Evolutionary conservation across 148 eudicot species (phyloP).

Genomic region (Diospyros lotus): DNA sequence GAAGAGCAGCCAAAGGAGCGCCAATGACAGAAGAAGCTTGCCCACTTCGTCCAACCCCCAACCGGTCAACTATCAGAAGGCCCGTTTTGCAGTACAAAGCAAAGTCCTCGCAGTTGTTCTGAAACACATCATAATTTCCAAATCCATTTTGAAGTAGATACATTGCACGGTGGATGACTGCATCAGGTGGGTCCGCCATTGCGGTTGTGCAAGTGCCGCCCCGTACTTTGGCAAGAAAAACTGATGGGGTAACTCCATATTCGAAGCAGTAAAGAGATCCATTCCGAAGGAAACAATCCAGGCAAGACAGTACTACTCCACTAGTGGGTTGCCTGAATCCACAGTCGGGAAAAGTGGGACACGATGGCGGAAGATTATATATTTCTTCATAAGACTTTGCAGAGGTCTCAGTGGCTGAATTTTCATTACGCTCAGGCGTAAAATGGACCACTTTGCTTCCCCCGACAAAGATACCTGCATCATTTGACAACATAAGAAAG

Average conservation of each 20-base stretch:
- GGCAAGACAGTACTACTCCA: conserved; percentile 20
- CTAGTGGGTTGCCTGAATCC: too few species aligned
- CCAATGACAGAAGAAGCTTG: conserved; percentile 90
- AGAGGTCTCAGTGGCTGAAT: too few species aligned
- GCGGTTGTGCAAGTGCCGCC: conserved; percentile 30
- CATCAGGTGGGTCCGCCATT: conserved; percentile 10
- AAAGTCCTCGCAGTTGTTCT: conserved; percentile 27
- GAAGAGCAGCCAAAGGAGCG: conserved; percentile 89
- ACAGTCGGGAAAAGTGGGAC: too few species aligned
- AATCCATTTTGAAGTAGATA: conserved; percentile 22
- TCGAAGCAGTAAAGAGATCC: conserved; percentile 18
- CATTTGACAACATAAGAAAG: too few species aligned
- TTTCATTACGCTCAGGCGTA: too few species aligned
- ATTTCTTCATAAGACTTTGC: too few species aligned
- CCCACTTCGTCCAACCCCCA: conserved; percentile 87
- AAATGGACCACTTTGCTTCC: too few species aligned
- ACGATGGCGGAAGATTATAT: too few species aligned
- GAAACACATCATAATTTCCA: conserved; percentile 22
- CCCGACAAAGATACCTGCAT: too few species aligned
- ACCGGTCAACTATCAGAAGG: conserved; percentile 27
- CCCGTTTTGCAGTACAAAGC: conserved; percentile 21
- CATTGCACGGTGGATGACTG: conserved; percentile 14
- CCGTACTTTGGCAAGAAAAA: conserved; percentile 15
- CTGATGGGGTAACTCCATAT: conserved; percentile 14
- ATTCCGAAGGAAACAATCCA: conserved; percentile 21